Base-by-base conservation (phyloP, 2,329 filamentous ascomycete genomes). In the Bretziella fagacearum region DNA sequence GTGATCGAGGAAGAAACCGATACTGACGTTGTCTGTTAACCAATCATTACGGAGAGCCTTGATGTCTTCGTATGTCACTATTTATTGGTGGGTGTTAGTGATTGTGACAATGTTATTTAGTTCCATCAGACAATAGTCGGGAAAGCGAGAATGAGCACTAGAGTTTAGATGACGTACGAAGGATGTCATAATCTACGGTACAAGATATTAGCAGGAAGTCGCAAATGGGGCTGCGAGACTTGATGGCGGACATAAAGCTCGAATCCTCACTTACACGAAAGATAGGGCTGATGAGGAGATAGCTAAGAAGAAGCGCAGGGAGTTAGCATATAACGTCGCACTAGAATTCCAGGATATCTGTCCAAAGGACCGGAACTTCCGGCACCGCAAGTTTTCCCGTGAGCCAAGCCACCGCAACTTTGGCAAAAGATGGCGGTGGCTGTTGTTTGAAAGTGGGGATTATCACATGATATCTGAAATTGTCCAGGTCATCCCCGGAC, bases 21-120 rank as follows among this genome's bases (percentile, higher is more conserved):
- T 33, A 65, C 73, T 54, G 68, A 87, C 84, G 66, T 94, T 95
- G 62, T 98, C 91, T 36, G 89, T 95, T 45, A 98, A 70, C 91
- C 91, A 98, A 68, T 95, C 91, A 62, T 83, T 71, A 63, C 83
- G 85, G 50, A 98, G 74, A 13, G 81, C 80, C 60, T 87, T 82
- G 55, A 96, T 75, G 62, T 98, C 91, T 60, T 91, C 84, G 59
- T 52, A 53, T 10, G 52, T 53, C 27, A 53, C 52, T 53, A 17
- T 37, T 33, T 17, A n/a, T n/a, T n/a, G n/a, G n/a, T 20, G 35
- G 27, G 23, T n/a, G 30, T 44, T 25, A 51, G 42, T 27, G 39
- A 18, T 10, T 20, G 22, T n/a, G 15, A 33, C 17, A 20, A 25
- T 26, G 10, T 8, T 3, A 36, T 33, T 36, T 15, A 17, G 30